Evolutionary conservation across 2,329 filamentous ascomycete genomes (phyloP), one percentile per base, ranked within the genome.

Genomic region (Pestalotiopsis sp.): DNA sequence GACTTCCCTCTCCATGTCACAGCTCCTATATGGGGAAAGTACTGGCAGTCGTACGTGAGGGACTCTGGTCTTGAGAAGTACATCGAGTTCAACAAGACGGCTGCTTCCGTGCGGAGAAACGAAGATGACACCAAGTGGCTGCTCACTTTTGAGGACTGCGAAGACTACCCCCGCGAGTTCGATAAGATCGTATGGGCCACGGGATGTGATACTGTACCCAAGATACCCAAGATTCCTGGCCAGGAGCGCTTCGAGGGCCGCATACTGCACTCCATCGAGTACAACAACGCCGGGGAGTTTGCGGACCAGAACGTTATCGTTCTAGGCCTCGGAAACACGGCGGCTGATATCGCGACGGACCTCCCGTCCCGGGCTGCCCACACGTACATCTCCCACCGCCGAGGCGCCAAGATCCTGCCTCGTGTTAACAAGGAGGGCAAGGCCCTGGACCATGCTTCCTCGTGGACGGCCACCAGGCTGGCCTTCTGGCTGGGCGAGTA

Each of bases 11-110:
- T 56, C 7, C 62, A 65, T 20, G 62, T 65, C 27, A 65, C 39
- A 5, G 45, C 39, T 4, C 62, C 62, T 17, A 23, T 56, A 6
- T 65, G 62, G 62, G 62, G 45, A 25, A 39, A 36, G 25, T 65
- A 65, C 25, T 65, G 62, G 62, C 27, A 39, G 27, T 65, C 62
- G 6, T 65, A 65, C 25, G 38, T 65, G 9, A 31, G 27, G 2
- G 20, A 56, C 23, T 49, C 62, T 23, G 62, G 62, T 4, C 62
- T 65, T 25, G 62, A 56, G 13, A 14, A 45, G 31, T 65, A 49
- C 62, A 65, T 65, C 20, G 62, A 65, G 62, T 65, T 65, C 62
- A 65, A 65, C 62, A 65, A 65, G 39, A 65, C 62, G 2, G 62
- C 62, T 2, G 25, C 23, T 13, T 45, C 39, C 11, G 38, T 65